Base-by-base conservation (phyloP, 2,329 filamentous ascomycete species). In the Penicillium sp. region DNA sequence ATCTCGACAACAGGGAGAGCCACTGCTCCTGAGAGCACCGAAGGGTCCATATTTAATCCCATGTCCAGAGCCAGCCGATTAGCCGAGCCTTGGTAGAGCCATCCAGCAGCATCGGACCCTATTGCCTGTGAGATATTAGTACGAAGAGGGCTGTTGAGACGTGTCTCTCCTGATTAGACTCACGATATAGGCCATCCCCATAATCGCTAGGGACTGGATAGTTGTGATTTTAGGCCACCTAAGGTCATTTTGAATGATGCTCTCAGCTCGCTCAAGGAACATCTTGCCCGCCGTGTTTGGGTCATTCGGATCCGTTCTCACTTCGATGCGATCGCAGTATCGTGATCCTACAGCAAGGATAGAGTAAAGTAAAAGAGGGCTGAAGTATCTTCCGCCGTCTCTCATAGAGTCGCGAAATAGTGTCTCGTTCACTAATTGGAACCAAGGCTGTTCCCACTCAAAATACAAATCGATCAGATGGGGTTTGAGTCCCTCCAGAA, bases 51-150 rank as follows among this genome's bases (percentile, higher is more conserved):
- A 27, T 75, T 73, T 0, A 75, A 56, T 1, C 73, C 73, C 70
- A 75, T 72, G 29, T 75, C 73, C 0, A 74, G 62, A 9, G 65
- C 67, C 11, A 75, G 50, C 3, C 71, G 64, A 45, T 58, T 68
- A 1, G 73, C 73, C 67, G 75, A 73, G 1, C 72, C 72, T n/a
- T 72, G 67, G 40, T 72, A 65, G 8, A 74, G 63, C 71, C 71
- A 74, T 2, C 71, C 68, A 1, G 69, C 65, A 3, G 72, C 70
- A 55, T 74, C 72, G 4, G 63, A 63, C 3, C 72, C 72, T 10
- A 66, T 66, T 5, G 70, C 66, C 71, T 74, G 14, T 46, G 10
- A 8, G 11, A 2, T 8, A 5, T 61, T 21, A 57, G 53, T 38
- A 18, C n/a, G 4, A 22, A 10, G 2, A 27, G 5, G 1, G 8